phyloP scores from a whole-genome alignment of 257 asterid species.

The Primulina huaijiensis region DNA sequence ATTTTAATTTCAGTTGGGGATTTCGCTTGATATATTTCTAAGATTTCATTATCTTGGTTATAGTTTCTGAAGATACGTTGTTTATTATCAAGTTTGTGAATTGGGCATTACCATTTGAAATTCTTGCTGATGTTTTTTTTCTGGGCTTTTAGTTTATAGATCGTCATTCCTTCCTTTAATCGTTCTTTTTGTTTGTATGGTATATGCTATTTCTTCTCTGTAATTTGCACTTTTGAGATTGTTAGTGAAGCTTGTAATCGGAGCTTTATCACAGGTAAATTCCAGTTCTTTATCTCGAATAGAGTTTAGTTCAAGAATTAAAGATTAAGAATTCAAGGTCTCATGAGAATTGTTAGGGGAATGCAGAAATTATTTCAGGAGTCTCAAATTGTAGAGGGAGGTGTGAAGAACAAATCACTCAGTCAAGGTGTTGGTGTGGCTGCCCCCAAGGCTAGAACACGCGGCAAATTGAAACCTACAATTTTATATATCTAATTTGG shows the following conservation, averaged over 20 bases:
- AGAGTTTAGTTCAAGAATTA: constrained; percentile 35
- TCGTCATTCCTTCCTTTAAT: background rate
- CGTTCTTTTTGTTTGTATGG: background rate
- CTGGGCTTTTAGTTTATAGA: background rate
- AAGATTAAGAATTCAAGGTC: constrained; percentile 46
- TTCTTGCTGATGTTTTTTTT: background rate
- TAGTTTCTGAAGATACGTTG: background rate
- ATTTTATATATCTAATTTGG: constrained; percentile 35
- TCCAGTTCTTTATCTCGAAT: constrained; percentile 32
- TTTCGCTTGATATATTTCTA: background rate
- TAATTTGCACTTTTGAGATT: constrained; percentile 37
- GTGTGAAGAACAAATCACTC: constrained; percentile 39
- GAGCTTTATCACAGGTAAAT: constrained; percentile 36
- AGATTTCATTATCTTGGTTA: background rate
- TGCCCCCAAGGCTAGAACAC: constrained; percentile 51
- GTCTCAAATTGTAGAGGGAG: constrained; percentile 38
- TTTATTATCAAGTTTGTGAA: background rate
- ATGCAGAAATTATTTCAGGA: constrained; percentile 51
- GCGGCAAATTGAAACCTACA: constrained; percentile 44
- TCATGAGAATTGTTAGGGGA: constrained; percentile 70
- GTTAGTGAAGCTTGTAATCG: constrained; percentile 23
- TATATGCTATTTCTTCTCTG: constrained; percentile 13
- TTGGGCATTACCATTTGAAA: background rate
- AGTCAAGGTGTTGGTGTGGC: constrained; percentile 53
- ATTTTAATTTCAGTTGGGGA: background rate